phyloP scores from a whole-genome alignment of 345 rosid species.

The Hypericum perforatum region DNA sequence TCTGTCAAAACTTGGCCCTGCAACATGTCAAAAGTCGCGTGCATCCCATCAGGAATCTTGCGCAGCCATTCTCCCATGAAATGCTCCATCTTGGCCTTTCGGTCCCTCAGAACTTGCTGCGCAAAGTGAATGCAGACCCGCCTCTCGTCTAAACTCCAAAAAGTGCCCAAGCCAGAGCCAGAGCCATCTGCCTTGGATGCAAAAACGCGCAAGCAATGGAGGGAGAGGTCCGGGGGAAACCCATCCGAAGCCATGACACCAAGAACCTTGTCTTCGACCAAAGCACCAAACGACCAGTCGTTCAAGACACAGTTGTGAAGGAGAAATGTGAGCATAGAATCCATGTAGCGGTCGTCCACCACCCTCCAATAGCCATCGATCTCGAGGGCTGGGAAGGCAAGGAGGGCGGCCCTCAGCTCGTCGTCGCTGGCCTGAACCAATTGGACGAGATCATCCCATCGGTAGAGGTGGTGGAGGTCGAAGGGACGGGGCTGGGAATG shows the following conservation, averaged over 20 bases:
- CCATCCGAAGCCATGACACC: conserved; percentile 53
- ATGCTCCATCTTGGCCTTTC: conserved; percentile 50
- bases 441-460: conserved; percentile 60
- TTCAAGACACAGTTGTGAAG: conserved; percentile 55
- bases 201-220: conserved; percentile 53
- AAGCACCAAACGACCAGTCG: conserved; percentile 56
- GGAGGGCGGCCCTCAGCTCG: conserved; percentile 46
- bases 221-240: conserved; percentile 39
- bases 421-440: conserved; percentile 78
- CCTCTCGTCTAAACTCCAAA: conserved; percentile 66
- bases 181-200: conserved; percentile 34
- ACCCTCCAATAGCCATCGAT: conserved; percentile 81
- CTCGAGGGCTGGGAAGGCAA: conserved; percentile 64
- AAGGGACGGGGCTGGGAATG: background rate
- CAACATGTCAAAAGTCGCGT: conserved; percentile 54
- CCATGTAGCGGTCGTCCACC: conserved; percentile 62
- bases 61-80: conserved; percentile 64
- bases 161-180: conserved; percentile 10
- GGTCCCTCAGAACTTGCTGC: conserved; percentile 43
- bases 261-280: conserved; percentile 53
- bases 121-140: conserved; percentile 71
- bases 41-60: conserved; percentile 61
- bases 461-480: conserved; percentile 34
- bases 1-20: conserved; percentile 91
- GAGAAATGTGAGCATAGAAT: conserved; percentile 50